Conservation (phyloP, 306 rosid species). For the Cucurbita maxima region DNA sequence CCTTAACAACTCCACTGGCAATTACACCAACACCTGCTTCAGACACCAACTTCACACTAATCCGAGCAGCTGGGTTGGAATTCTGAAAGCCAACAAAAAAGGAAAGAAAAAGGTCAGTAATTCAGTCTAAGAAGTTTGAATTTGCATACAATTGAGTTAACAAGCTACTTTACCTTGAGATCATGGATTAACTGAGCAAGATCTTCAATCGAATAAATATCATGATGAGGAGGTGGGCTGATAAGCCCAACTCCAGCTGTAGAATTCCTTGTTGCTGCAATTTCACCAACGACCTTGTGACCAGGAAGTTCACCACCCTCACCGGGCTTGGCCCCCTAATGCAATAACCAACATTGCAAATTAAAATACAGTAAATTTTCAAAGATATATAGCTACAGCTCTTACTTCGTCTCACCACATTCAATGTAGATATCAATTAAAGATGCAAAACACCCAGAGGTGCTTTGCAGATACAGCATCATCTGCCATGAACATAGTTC, state of each 20-base stretch:
- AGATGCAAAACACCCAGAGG: slow-evolving; percentile 44
- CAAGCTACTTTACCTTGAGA: slow-evolving; percentile 43
- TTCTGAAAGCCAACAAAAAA: slow-evolving; percentile 35
- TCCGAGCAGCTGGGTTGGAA: slow-evolving; percentile 86
- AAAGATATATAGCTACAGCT: slow-evolving; percentile 5
- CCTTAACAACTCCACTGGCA: slow-evolving; percentile 99
- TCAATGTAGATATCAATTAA: slow-evolving; percentile 29
- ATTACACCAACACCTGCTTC: slow-evolving; percentile 98
- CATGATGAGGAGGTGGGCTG: slow-evolving; percentile 99
- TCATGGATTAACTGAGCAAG: slow-evolving; percentile 93
- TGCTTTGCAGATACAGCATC: slow-evolving; percentile 46
- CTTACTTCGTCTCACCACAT: slow-evolving; percentile 27
- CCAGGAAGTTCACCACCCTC: slow-evolving; percentile 99
- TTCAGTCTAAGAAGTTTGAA: not conserved
- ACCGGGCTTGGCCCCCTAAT: slow-evolving; percentile 97
- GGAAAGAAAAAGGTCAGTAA: not conserved
- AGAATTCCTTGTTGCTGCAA: slow-evolving; percentile 86
- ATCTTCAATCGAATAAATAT: slow-evolving; percentile 95
- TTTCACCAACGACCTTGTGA: slow-evolving; percentile 92
- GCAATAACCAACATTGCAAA: slow-evolving; percentile 11
- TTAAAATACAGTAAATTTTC: slow-evolving; percentile 14
- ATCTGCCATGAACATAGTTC: slow-evolving; percentile 40
- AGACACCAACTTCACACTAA: slow-evolving; percentile 93
- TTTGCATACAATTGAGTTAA: not conserved
- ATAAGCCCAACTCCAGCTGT: slow-evolving; percentile 98